Base-by-base conservation (phyloP, 768 basidiomycete genomes). In the Tricholoma hemisulphureum region DNA sequence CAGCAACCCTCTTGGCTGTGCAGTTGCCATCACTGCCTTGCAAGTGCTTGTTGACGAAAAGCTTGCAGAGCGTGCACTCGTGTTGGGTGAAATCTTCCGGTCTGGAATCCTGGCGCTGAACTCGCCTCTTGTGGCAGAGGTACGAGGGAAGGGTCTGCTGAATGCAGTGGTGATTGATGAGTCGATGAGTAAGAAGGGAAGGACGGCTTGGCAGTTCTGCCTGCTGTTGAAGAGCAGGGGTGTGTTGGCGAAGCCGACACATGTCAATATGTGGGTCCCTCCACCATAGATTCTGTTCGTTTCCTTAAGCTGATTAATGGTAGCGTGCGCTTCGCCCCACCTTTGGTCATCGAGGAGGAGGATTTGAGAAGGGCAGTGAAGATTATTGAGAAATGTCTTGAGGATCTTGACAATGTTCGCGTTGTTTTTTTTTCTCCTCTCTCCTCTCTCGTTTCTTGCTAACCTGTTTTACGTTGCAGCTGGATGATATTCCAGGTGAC, bases 141-240 rank as follows among this genome's bases (percentile, higher is more conserved):
- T 98, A 14, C 85, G 96, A 21, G 96, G 95, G 4, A 80, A 84
- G 58, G 96, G 96, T 0, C 73, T 99, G 56, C 76, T 99, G 63
- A 98, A 98, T 69, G 96, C 96, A 7, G 80, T 99, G 24, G 91
- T 98, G 21, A 93, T 98, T 55, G 88, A 98, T 67, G 93, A 98
- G 77, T 72, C 74, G 59, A 83, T 83, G 77, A 93, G 89, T 65
- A 72, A 61, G 48, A 89, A 84, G 73, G 88, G 91, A 14, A 77
- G 93, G 51, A 88, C 91, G 1, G 97, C 95, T 4, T 99, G 96
- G 97, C 93, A 98, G 71, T 79, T 98, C 53, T 98, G 97, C 73
- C 69, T 98, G 68, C 72, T 98, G 66, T 73, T 98, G 71, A 96
- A 95, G 86, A 88, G 86, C 63, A 83, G 91, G 46, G 94, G 95